Evolutionary conservation across 1,139 yeast genomes (phyloP), one percentile per base, ranked within the genome.

Genomic region (Candida mesenterica): DNA sequence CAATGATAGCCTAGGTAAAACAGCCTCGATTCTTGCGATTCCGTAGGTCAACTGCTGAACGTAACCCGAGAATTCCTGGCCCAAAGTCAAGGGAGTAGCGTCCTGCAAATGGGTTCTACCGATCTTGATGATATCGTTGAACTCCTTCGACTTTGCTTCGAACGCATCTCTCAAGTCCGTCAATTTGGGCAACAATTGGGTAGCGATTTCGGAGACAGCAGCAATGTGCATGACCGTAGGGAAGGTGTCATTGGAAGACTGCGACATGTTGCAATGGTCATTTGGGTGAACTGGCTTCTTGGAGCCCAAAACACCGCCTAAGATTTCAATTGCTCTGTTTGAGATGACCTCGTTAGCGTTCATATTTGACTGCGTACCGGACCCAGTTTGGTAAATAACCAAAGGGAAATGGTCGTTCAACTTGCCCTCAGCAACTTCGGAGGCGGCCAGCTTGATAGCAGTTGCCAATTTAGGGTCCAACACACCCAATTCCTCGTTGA

Each of bases 191-290:
- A 50, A 28, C 42, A 50, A 45, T 17, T 40, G 36, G 37, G 36
- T 38, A 35, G 38, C 36, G 34, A 50, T 38, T 30, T 50, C 54
- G 15, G 48, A 46, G 24, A 49, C 53, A 10, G 52, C 53, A 27
- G 54, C 54, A 32, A 50, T 50, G 42, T 50, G 54, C 54, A 50
- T 50, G 23, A 49, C 54, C 14, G 54, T 50, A 10, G 54, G 54
- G 47, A 50, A 50, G 13, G 54, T 50, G 30, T 50, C 54, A 41
- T 50, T 50, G 28, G 52, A 48, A 4, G 51, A 46, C 24, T 49
- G 53, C 10, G 51, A 46, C 54, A 50, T 50, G 48, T 50, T 50
- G 33, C 48, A 44, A 44, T 50, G 54, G 37, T 50, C 54, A 19
- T 50, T 50, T 12, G 54, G 54, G 32, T 50, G 54, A n/a, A 50